Percentiles rank a stretch among this genome's conserved stretches.
Evolutionary conservation across 2,329 filamentous ascomycete genomes (phyloP).

Genomic region (Pseudogymnoascus destructans): DNA sequence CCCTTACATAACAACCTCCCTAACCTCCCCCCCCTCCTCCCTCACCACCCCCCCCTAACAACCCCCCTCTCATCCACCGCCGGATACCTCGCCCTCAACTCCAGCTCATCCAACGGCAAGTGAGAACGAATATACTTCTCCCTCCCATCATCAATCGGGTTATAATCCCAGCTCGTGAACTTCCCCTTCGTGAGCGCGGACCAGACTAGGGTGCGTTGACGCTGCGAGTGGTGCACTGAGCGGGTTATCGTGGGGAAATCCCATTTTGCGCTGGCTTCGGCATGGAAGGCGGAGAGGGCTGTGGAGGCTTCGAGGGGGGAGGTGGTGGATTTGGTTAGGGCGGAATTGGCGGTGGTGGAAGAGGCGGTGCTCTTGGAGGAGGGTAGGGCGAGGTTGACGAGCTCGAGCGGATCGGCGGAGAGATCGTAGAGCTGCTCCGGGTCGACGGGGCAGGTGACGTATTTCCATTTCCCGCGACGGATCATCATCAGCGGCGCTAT

Average conservation of each 20-base stretch:
- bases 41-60: conserved; percentile 21
- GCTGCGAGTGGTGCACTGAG: conserved; percentile 64
- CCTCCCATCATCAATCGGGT: conserved; percentile 57
- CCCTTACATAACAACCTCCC: background rate
- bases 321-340: conserved; percentile 26
- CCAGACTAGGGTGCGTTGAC: conserved; percentile 67
- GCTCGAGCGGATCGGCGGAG: conserved; percentile 58
- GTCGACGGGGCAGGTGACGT: conserved; percentile 73
- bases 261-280: conserved; percentile 66
- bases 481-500: conserved; percentile 90
- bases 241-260: conserved; percentile 65
- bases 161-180: conserved; percentile 76
- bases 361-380: conserved; percentile 26
- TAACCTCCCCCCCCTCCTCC: background rate
- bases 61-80: conserved; percentile 43
- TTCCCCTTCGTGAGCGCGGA: conserved; percentile 61
- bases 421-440: conserved; percentile 78
- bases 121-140: conserved; percentile 75
- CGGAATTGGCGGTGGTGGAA: conserved; percentile 29
- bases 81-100: conserved; percentile 63
- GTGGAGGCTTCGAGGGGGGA: conserved; percentile 23
- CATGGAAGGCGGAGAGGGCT: conserved; percentile 50
- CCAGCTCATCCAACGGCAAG: conserved; percentile 67
- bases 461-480: conserved; percentile 79
- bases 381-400: conserved; percentile 49